Evolutionary conservation across 169 alveolate genomes (phyloP).

Genomic region (Cryptosporidium viatorum): DNA sequence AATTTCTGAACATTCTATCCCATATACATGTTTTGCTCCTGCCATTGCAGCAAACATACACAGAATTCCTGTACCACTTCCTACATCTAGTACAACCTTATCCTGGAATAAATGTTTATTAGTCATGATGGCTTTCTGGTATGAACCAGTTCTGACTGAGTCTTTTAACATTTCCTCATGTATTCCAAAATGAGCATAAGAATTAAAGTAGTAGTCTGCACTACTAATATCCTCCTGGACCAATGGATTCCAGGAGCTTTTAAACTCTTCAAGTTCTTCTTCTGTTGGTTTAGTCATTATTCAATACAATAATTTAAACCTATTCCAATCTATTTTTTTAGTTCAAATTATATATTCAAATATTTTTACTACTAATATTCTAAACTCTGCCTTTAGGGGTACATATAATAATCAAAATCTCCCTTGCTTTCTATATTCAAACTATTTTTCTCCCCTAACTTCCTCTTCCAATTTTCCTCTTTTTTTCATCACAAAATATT

Average conservation of each 20-base stretch:
- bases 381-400: too few relatives aligned
- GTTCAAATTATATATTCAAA: neutral
- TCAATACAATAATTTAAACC: neutral
- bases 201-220: constrained; percentile 94
- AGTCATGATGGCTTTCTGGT: constrained; percentile 92
- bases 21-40: constrained; percentile 98
- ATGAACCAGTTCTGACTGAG: constrained; percentile 93
- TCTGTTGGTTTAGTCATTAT: constrained; percentile 26
- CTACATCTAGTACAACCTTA: constrained; percentile 97
- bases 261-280: constrained; percentile 46
- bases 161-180: constrained; percentile 99
- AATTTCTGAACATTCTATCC: constrained; percentile 96
- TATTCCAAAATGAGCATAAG: constrained; percentile 95
- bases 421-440: neutral
- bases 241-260: constrained; percentile 66
- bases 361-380: too few relatives aligned
- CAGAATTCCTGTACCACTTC: constrained; percentile 99
- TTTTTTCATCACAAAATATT: neutral
- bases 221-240: constrained; percentile 78
- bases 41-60: constrained; percentile 96
- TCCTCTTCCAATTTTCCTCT: neutral
- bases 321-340: neutral
- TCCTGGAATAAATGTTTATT: constrained; percentile 93
- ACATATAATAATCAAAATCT: neutral
- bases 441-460: neutral